Percentiles rank a stretch among this genome's conserved stretches.
Evolutionary conservation across 805 yeast species (phyloP).

Genomic region (Candida schatavii): DNA sequence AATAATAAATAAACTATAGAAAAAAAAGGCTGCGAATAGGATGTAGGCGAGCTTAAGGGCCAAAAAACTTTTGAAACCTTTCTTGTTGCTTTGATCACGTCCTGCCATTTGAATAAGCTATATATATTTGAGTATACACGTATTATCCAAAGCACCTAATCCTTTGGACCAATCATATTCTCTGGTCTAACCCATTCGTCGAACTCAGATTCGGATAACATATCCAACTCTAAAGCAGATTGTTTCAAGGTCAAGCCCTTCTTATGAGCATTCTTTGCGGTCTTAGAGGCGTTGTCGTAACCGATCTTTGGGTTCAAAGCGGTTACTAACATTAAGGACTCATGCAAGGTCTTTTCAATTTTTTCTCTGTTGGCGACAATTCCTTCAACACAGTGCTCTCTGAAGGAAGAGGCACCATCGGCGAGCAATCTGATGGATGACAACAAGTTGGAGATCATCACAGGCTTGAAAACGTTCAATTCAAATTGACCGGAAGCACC

Average conservation of each 20-base stretch:
- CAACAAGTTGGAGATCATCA: slow-evolving; percentile 36
- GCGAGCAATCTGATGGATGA: slow-evolving; percentile 33
- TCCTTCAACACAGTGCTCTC: slow-evolving; percentile 38
- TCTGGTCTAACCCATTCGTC: slow-evolving; percentile 41
- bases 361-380: slow-evolving; percentile 35
- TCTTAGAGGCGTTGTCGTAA: slow-evolving; percentile 39
- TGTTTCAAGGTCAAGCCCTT: slow-evolving; percentile 38
- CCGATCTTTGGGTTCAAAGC: slow-evolving; percentile 41
- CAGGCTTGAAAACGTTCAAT: slow-evolving; percentile 40
- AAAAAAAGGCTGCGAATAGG: no score
- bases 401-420: slow-evolving; percentile 33
- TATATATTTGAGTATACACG: no score
- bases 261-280: slow-evolving; percentile 41
- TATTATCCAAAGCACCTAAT: no score
- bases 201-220: slow-evolving; percentile 32
- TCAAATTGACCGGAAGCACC: slow-evolving; percentile 42
- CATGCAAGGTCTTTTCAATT: slow-evolving; percentile 34
- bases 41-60: no score
- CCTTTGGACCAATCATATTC: slow-evolving; percentile 37
- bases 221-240: slow-evolving; percentile 34
- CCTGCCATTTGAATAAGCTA: no score
- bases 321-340: slow-evolving; percentile 40
- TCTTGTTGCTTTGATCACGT: no score
- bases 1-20: no score
- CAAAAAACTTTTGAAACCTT: no score